Base-by-base conservation (phyloP, 208 protist genomes). In the Trypanosoma scelopori region DNA sequence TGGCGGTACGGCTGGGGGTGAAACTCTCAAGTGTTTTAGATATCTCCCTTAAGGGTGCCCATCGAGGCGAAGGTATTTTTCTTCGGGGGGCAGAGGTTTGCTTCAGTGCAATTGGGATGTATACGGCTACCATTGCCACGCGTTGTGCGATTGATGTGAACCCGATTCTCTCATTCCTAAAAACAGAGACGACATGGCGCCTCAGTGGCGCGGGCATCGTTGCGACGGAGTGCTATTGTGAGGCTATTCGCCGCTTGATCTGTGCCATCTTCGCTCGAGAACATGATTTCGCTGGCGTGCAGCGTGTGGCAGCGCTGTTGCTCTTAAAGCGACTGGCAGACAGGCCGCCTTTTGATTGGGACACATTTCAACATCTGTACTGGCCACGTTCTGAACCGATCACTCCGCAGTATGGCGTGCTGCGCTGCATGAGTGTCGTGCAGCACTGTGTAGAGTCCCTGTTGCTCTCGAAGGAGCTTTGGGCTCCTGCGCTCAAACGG, bases 301-400 rank as follows among this genome's bases (percentile, higher is more conserved):
- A 83, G 22, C 66, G 79, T 37, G 71, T 82, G 6, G 73, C 68
- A 3, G 66, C 69, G 3, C 49, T 64, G 27, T 62, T 91, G 37
- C 39, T 89, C 16, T 45, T 82, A n/a, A 22, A 71, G 49, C 77
- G 86, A 4, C 41, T 92, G 20, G 66, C 81, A 0, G 52, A 45
- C 4, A 77, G 86, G 15, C 86, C 86, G 18, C 71, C 80, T 20
- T 88, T 84, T 64, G 49, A 62, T 43, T 78, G 69, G 78, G 51
- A 76, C 6, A 49, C 37, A 0, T 87, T 89, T 52, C 46, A 71
- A 4, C 49, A 77, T 1, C 42, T 88, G 25, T 76, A 79, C 58
- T 74, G 76, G 30, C 25, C 41, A 0, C 25, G 32, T 23, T 55
- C 53, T 9, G 48, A 18, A 1, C 11, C 53, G 20, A 23, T 51